Conservation (phyloP, 2,329 filamentous ascomycete species). For the Penicillium brasilianum region DNA sequence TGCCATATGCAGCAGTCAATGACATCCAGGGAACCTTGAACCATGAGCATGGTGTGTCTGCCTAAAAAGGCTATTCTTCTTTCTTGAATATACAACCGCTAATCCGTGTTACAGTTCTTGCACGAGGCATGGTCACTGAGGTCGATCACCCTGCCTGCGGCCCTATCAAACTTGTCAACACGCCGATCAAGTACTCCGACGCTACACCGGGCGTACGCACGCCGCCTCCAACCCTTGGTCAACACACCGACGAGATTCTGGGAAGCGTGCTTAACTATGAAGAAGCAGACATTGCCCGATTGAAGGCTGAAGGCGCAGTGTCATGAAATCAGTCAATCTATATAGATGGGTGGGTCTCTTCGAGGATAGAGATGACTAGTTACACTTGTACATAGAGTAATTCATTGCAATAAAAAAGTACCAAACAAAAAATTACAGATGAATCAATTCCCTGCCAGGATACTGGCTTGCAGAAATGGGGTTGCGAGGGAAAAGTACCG, state of each 20-base stretch:
- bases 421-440: not conserved
- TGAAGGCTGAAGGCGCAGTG: constrained; percentile 72
- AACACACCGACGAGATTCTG: constrained; percentile 83
- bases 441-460: no score
- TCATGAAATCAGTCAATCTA: constrained; percentile 34
- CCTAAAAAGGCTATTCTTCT: not conserved
- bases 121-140: constrained; percentile 87
- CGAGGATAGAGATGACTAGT: not conserved
- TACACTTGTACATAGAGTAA: not conserved
- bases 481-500: no score
- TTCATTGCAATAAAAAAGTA: not conserved
- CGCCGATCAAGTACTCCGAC: constrained; percentile 91
- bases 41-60: constrained; percentile 74
- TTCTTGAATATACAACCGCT: not conserved
- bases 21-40: constrained; percentile 84
- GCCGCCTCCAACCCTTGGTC: constrained; percentile 81
- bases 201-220: constrained; percentile 75
- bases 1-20: constrained; percentile 95
- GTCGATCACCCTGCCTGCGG: constrained; percentile 84
- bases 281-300: constrained; percentile 61
- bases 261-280: constrained; percentile 65
- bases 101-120: constrained; percentile 56
- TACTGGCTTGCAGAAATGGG: no score
- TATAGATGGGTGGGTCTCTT: not conserved
- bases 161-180: constrained; percentile 86